Percentiles rank a stretch among this genome's conserved stretches.
These are phyloP conservation scores for Phytophthora sansomeana DNA, from an alignment of 352 stramenopile genomes.

Conservation along the genomic window DNA sequence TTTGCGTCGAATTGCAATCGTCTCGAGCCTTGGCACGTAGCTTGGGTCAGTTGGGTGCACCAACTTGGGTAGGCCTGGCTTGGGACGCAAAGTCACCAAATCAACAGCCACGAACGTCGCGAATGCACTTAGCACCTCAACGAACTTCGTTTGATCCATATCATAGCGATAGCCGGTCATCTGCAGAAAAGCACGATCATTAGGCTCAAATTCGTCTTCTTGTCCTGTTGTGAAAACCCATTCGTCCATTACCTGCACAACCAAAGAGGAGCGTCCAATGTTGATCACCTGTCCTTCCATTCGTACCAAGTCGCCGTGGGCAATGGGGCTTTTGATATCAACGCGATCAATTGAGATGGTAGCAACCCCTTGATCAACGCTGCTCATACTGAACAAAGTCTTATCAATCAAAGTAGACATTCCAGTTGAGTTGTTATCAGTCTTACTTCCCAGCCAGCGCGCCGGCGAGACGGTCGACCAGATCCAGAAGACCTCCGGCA, in stretches of 20 bases:
- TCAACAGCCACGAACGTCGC: slow-evolving; percentile 70
- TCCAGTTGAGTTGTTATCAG: not conserved
- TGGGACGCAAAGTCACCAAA: slow-evolving; percentile 52
- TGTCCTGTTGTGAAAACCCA: not conserved
- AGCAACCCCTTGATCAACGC: slow-evolving; percentile 45
- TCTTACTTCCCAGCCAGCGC: slow-evolving; percentile 61
- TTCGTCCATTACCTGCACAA: slow-evolving; percentile 37
- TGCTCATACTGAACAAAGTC: slow-evolving; percentile 11
- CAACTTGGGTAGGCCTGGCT: slow-evolving; percentile 52
- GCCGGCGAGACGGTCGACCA: slow-evolving; percentile 60
- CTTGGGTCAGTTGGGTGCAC: slow-evolving; percentile 43
- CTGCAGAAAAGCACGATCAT: slow-evolving; percentile 5
- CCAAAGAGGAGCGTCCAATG: slow-evolving; percentile 56
- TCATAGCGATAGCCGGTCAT: slow-evolving; percentile 71
- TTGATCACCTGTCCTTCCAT: slow-evolving; percentile 67
- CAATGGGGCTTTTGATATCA: slow-evolving; percentile 64
- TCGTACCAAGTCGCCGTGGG: slow-evolving; percentile 64
- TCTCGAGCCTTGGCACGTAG: slow-evolving; percentile 52
- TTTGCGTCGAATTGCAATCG: slow-evolving; percentile 59
- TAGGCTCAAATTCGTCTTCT: not conserved
- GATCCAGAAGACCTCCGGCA: slow-evolving; percentile 52
- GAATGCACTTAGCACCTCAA: slow-evolving; percentile 65
- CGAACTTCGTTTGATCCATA: slow-evolving; percentile 55
- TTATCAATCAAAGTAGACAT: not conserved
- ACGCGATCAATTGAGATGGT: slow-evolving; percentile 75